Conservation (phyloP, 164 flowering plant genomes). For the Amborella trichopoda region DNA sequence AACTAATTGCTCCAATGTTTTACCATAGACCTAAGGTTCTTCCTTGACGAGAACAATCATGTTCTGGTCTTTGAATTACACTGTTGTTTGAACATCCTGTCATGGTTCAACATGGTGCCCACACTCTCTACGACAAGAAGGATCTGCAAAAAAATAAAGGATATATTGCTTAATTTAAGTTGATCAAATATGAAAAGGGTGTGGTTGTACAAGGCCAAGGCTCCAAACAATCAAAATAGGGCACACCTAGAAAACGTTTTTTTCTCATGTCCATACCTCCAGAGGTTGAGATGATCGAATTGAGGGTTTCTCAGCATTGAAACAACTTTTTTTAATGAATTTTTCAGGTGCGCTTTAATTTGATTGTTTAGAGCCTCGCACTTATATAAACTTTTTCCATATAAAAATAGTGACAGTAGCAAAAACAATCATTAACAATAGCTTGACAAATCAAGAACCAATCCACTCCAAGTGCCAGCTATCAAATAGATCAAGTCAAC, state of each 20-base stretch:
- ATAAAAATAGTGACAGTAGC: background rate
- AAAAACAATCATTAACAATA: background rate
- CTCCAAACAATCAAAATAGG: background rate
- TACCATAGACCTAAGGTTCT: too few relatives aligned
- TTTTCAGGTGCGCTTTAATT: too few relatives aligned
- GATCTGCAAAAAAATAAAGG: conserved; percentile 38
- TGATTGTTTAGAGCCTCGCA: too few relatives aligned
- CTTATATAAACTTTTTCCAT: too few relatives aligned
- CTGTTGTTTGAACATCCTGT: conserved; percentile 53
- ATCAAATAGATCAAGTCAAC: background rate
- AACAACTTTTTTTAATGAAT: too few relatives aligned
- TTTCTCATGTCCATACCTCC: too few relatives aligned
- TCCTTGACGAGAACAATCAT: too few relatives aligned
- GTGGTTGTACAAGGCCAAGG: background rate
- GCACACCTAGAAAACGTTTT: too few relatives aligned
- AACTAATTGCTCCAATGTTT: too few relatives aligned
- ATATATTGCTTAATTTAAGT: background rate
- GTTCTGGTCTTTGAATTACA: too few relatives aligned
- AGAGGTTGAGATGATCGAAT: too few relatives aligned
- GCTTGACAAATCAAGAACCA: background rate
- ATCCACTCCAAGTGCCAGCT: background rate
- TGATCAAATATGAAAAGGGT: background rate
- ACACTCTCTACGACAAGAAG: conserved; percentile 82
- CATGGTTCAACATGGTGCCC: conserved; percentile 74
- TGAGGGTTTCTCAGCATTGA: too few relatives aligned